phyloP scores from a whole-genome alignment of 2,329 filamentous ascomycete species.

The Cladophialophora exuberans region DNA sequence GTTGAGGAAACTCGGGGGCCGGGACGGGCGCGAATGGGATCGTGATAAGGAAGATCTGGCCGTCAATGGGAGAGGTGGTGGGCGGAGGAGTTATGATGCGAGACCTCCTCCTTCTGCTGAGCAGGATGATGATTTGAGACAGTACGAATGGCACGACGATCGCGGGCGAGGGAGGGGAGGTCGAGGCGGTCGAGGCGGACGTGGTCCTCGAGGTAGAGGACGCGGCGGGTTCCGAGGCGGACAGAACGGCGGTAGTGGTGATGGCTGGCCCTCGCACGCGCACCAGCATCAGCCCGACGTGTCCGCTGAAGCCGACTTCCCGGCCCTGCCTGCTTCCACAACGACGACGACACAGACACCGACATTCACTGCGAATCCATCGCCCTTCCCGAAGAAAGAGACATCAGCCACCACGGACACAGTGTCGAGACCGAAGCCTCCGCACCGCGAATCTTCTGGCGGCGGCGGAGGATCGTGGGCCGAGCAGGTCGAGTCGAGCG shows the following conservation, averaged over 20 bases:
- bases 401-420: not conserved
- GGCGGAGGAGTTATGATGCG: slow-evolving; percentile 19
- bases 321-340: slow-evolving; percentile 27
- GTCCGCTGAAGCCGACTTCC: slow-evolving; percentile 31
- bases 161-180: slow-evolving; percentile 24
- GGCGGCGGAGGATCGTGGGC: not conserved
- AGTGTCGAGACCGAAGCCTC: slow-evolving; percentile 8
- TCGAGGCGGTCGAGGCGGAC: slow-evolving; percentile 21
- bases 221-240: slow-evolving; percentile 15
- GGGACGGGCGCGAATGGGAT: slow-evolving; percentile 66
- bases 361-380: no score
- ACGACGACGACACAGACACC: not conserved
- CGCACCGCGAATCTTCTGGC: slow-evolving; percentile 9
- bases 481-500: no score
- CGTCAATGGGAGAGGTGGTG: slow-evolving; percentile 31
- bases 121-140: slow-evolving; percentile 29
- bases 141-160: slow-evolving; percentile 32
- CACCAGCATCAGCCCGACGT: slow-evolving; percentile 21
- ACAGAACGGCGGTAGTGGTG: not conserved
- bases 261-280: not conserved
- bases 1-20: slow-evolving; percentile 60
- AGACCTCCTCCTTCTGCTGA: slow-evolving; percentile 4
- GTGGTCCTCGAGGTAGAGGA: slow-evolving; percentile 13
- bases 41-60: slow-evolving; percentile 60
- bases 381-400: slow-evolving; percentile 1